These are phyloP conservation scores for Fragaria ananassa DNA, from an alignment of 306 rosid species.

Conservation along the genomic window DNA sequence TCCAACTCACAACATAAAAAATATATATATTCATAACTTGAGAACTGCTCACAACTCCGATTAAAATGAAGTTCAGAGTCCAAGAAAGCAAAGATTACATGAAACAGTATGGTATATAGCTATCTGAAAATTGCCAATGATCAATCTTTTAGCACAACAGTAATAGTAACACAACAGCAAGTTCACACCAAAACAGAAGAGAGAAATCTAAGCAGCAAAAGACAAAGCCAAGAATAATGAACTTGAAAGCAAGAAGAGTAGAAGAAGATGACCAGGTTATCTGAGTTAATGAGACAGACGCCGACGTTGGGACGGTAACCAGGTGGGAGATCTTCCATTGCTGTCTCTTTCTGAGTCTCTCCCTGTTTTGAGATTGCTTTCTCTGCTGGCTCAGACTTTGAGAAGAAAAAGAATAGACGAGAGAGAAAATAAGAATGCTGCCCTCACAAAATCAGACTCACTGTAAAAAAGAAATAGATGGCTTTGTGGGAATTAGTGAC, in stretches of 20 bases:
- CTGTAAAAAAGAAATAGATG: background rate
- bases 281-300: slow-evolving; percentile 83
- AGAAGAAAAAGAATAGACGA: background rate
- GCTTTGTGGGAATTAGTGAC: slow-evolving; percentile 39
- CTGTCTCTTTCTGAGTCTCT: background rate
- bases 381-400: slow-evolving; percentile 1
- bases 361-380: background rate
- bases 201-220: background rate
- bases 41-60: background rate
- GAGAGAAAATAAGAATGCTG: background rate
- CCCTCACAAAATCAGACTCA: slow-evolving; percentile 10
- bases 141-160: background rate
- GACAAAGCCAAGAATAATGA: background rate
- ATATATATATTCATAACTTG: too few relatives aligned
- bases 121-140: background rate
- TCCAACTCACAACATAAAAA: background rate
- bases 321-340: slow-evolving; percentile 83
- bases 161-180: background rate
- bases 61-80: background rate
- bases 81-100: background rate
- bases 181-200: background rate
- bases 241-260: background rate
- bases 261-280: slow-evolving; percentile 53
- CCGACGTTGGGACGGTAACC: slow-evolving; percentile 99
- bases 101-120: background rate